Evolutionary conservation across 495 filamentous ascomycete genomes (phyloP).

Genomic region (Neurospora tetraspora): DNA sequence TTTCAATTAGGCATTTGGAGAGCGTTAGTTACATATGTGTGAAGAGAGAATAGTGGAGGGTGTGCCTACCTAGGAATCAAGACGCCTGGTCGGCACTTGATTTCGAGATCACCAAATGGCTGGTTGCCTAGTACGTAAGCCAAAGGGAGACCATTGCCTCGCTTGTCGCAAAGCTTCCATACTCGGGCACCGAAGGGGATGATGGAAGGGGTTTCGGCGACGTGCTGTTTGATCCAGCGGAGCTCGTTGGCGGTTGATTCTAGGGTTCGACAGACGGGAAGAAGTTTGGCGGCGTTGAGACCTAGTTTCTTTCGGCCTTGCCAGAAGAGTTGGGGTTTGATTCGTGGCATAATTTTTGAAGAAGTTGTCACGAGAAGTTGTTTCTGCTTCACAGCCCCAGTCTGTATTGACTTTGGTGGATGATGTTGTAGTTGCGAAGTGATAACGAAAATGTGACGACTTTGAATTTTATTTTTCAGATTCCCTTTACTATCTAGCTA

Average conservation of each 20-base stretch:
- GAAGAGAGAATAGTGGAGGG: background rate
- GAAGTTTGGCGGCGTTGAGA: conserved; percentile 53
- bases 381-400: background rate
- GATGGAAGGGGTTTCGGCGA: conserved; percentile 5
- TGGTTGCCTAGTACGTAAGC: conserved; percentile 88
- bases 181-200: conserved; percentile 21
- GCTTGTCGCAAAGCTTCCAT: conserved; percentile 40
- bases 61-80: conserved; percentile 60
- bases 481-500: background rate
- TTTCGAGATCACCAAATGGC: conserved; percentile 75
- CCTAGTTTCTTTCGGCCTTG: conserved; percentile 43
- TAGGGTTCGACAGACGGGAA: conserved; percentile 60
- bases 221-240: conserved; percentile 70
- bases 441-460: background rate
- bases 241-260: conserved; percentile 65
- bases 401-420: background rate
- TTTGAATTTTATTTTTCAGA: background rate
- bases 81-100: conserved; percentile 65
- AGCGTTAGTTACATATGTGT: background rate
- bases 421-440: background rate
- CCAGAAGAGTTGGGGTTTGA: conserved; percentile 49
- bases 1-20: background rate
- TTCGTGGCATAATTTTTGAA: conserved; percentile 57
- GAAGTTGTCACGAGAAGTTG: background rate
- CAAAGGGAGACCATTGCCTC: conserved; percentile 60